These are phyloP conservation scores for Herpetospermum pedunculosum DNA, from an alignment of 306 rosid genomes.

Conservation along the genomic window DNA sequence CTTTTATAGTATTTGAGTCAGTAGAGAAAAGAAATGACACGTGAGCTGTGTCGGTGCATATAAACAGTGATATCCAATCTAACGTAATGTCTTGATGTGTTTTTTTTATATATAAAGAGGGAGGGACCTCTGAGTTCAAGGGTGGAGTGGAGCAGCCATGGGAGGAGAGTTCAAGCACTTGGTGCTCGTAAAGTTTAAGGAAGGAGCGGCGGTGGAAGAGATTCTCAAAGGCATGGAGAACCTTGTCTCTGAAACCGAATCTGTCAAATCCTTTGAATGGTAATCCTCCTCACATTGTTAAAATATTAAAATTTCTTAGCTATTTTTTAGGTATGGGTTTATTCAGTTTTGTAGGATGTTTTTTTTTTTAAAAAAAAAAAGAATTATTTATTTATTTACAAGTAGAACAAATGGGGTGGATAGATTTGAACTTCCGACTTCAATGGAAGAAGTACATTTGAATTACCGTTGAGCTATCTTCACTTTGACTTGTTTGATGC, in stretches of 20 bases:
- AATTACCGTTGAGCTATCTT: too few relatives aligned
- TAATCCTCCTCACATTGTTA: constrained; percentile 9
- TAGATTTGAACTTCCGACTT: too few relatives aligned
- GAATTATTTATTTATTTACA: too few relatives aligned
- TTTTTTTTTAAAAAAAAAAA: too few relatives aligned
- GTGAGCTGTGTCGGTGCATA: constrained; percentile 6
- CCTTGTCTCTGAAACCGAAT: constrained; percentile 54
- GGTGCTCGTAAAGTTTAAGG: constrained; percentile 81
- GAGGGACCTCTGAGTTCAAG: background rate
- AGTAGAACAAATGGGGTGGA: too few relatives aligned
- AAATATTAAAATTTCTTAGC: background rate
- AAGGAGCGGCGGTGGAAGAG: constrained; percentile 52
- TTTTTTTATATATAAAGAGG: background rate
- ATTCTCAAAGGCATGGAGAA: constrained; percentile 62
- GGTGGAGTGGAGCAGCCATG: constrained; percentile 23
- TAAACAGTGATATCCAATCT: constrained; percentile 1
- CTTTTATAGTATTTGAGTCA: constrained; percentile 4
- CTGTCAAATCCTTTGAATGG: constrained; percentile 86
- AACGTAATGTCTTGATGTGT: background rate
- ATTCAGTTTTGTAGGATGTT: background rate
- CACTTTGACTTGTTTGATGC: too few relatives aligned
- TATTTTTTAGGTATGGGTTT: background rate
- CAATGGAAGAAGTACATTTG: too few relatives aligned
- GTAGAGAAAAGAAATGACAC: constrained; percentile 2
- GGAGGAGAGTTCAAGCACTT: constrained; percentile 81